phyloP scores from a whole-genome alignment of 441 rosid genomes.

The Capsella rubella region DNA sequence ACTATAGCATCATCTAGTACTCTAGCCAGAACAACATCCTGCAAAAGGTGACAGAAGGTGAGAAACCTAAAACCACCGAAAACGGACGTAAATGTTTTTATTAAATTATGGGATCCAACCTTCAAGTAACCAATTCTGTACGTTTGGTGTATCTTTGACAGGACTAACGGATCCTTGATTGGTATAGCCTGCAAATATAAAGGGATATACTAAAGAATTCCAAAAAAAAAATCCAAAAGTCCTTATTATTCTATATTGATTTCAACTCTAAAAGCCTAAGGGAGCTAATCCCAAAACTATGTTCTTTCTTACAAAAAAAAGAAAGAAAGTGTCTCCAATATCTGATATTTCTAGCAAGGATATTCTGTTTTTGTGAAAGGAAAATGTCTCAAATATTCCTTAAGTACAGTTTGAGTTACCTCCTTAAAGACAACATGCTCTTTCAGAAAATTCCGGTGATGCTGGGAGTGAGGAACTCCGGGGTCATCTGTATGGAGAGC shows the following conservation, averaged over 20 bases:
- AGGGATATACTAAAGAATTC: constrained; percentile 28
- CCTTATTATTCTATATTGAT: neutral
- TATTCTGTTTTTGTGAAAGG: constrained; percentile 9
- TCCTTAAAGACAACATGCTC: constrained; percentile 97
- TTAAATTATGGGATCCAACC: constrained; percentile 56
- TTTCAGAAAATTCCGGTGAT: constrained; percentile 84
- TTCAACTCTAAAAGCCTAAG: constrained; percentile 21
- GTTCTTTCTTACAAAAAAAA: constrained; percentile 14
- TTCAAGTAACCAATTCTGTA: constrained; percentile 96
- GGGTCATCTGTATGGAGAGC: constrained; percentile 81
- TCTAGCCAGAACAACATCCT: constrained; percentile 99
- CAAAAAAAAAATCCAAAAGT: neutral
- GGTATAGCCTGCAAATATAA: constrained; percentile 80
- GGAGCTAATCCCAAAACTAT: constrained; percentile 11
- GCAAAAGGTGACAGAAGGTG: constrained; percentile 47
- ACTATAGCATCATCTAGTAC: constrained; percentile 88
- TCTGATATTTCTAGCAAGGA: constrained; percentile 2
- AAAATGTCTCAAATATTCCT: constrained; percentile 8
- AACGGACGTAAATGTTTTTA: neutral
- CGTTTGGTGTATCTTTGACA: constrained; percentile 98
- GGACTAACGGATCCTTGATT: constrained; percentile 78
- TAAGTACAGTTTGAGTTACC: constrained; percentile 54
- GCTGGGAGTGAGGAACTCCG: constrained; percentile 76
- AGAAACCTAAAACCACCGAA: constrained; percentile 41
- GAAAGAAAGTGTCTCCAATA: neutral